phyloP scores from a whole-genome alignment of 768 basidiomycete genomes.

The Amanita rubescens region DNA sequence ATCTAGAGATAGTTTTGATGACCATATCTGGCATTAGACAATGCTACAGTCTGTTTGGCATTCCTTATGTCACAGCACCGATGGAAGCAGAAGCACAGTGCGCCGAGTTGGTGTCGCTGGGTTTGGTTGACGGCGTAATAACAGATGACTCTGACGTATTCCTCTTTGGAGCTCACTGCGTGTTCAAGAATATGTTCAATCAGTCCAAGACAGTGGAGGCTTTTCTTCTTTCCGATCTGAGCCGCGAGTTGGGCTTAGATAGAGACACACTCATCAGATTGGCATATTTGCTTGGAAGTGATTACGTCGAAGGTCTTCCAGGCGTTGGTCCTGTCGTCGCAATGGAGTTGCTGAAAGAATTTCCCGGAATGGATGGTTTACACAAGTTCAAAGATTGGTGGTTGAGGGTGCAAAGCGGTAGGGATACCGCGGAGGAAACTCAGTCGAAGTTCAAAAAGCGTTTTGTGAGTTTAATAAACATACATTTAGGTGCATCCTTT shows the following conservation, averaged over 20 bases:
- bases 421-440: constrained; percentile 70
- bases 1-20: neutral
- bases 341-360: constrained; percentile 92
- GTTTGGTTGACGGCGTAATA: constrained; percentile 93
- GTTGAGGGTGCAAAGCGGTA: constrained; percentile 84
- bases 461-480: constrained; percentile 51
- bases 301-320: constrained; percentile 89
- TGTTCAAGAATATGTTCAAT: constrained; percentile 99
- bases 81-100: constrained; percentile 99
- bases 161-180: constrained; percentile 90
- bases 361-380: constrained; percentile 79
- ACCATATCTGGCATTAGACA: constrained; percentile 38
- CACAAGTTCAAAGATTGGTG: constrained; percentile 93
- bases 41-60: constrained; percentile 92
- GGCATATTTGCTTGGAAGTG: constrained; percentile 93
- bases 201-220: constrained; percentile 98
- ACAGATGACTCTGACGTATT: constrained; percentile 99
- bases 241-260: constrained; percentile 80
- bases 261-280: constrained; percentile 81
- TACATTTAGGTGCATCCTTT: neutral
- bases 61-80: constrained; percentile 96
- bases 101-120: constrained; percentile 78
- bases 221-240: constrained; percentile 78
- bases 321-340: constrained; percentile 95
- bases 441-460: constrained; percentile 71